Percentiles rank a stretch among this genome's conserved stretches.
Evolutionary conservation across 2,329 filamentous ascomycete species (phyloP).

Genomic region (Fusarium subglutinans): DNA sequence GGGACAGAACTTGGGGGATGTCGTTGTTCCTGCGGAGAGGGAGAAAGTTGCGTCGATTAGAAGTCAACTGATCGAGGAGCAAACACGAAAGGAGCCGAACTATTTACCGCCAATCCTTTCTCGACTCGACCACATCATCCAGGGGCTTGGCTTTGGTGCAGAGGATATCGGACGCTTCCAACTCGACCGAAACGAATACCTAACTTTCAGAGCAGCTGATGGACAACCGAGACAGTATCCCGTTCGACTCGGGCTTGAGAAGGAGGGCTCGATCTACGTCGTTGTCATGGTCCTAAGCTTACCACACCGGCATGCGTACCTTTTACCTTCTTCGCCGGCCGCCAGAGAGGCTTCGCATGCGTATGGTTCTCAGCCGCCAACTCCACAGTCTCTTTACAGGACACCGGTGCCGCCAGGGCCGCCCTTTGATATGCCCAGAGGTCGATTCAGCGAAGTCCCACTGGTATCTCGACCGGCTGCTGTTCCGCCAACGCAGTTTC

Average conservation of each 20-base stretch:
- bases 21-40: slow-evolving; percentile 62
- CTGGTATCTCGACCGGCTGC: slow-evolving; percentile 35
- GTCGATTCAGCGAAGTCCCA: slow-evolving; percentile 50
- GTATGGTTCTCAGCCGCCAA: slow-evolving; percentile 50
- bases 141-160: slow-evolving; percentile 61
- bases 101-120: slow-evolving; percentile 72
- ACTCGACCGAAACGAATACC: slow-evolving; percentile 63
- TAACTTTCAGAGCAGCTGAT: slow-evolving; percentile 63
- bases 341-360: slow-evolving; percentile 54
- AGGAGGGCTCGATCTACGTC: slow-evolving; percentile 70
- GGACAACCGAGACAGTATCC: slow-evolving; percentile 61
- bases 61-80: slow-evolving; percentile 65
- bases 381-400: slow-evolving; percentile 48
- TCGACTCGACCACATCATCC: slow-evolving; percentile 64
- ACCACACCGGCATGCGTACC: slow-evolving; percentile 52
- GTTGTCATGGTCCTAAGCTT: slow-evolving; percentile 61
- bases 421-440: slow-evolving; percentile 57
- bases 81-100: slow-evolving; percentile 65
- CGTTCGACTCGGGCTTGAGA: slow-evolving; percentile 65
- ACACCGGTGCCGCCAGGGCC: slow-evolving; percentile 58
- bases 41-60: slow-evolving; percentile 62
- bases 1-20: slow-evolving; percentile 62
- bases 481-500: slow-evolving; percentile 44
- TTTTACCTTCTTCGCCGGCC: slow-evolving; percentile 55
- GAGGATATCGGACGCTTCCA: slow-evolving; percentile 64